Evolutionary conservation across 2,329 filamentous ascomycete species (phyloP).

Genomic region (Sporothrix mexicana): DNA sequence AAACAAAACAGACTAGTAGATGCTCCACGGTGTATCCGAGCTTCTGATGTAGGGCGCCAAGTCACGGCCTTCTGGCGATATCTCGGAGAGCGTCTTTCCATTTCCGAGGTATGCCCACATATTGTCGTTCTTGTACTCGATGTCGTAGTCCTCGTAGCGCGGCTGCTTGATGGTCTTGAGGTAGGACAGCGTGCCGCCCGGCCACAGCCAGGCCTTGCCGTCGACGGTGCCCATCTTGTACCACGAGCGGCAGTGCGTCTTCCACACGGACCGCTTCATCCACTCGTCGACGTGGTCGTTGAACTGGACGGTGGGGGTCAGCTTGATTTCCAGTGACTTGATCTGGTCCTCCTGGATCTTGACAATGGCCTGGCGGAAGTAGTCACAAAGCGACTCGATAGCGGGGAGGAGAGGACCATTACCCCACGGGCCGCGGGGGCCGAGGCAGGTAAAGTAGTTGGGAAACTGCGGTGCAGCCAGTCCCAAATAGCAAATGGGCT

Average conservation of each 20-base stretch:
- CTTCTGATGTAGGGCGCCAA: constrained; percentile 20
- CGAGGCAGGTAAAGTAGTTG: constrained; percentile 3
- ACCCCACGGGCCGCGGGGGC: neutral
- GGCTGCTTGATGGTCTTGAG: constrained; percentile 46
- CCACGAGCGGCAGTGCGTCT: constrained; percentile 12
- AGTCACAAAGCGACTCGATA: neutral
- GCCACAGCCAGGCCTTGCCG: constrained; percentile 22
- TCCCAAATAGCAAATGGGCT: neutral
- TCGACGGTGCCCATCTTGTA: constrained; percentile 17
- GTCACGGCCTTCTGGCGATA: neutral
- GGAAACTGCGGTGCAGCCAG: constrained; percentile 4
- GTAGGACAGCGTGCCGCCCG: constrained; percentile 46
- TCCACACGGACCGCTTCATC: constrained; percentile 6
- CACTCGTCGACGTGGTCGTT: constrained; percentile 3
- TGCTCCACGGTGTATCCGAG: constrained; percentile 7
- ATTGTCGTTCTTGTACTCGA: constrained; percentile 17
- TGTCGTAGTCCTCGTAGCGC: constrained; percentile 28
- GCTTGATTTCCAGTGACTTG: neutral
- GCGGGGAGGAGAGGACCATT: constrained; percentile 5
- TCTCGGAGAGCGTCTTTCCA: constrained; percentile 7
- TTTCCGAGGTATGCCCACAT: constrained; percentile 26
- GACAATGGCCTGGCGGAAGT: neutral
- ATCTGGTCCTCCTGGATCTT: constrained; percentile 11
- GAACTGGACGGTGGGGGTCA: neutral
- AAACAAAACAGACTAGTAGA: neutral